Conservation (phyloP, 345 rosid genomes). For the Populus ilicifolia region DNA sequence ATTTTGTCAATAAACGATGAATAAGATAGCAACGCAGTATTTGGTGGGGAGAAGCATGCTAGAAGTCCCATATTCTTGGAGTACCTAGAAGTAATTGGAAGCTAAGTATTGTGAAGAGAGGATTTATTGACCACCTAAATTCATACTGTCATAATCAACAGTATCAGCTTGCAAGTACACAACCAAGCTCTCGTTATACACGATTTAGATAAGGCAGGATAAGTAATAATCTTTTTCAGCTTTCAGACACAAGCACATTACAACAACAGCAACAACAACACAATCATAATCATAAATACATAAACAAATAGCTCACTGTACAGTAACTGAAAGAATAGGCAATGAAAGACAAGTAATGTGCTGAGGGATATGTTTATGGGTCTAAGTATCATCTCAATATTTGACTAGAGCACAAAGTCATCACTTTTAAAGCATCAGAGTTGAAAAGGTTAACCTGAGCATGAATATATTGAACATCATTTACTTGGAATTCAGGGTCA, state of each 20-base stretch:
- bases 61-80: neutral
- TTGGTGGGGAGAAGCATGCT: conserved; percentile 1
- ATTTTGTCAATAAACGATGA: conserved; percentile 1
- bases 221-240: neutral
- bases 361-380: neutral
- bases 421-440: conserved; percentile 6
- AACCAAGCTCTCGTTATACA: neutral
- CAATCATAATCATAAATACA: neutral
- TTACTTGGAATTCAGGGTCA: conserved; percentile 16
- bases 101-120: neutral
- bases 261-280: no score
- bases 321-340: conserved; percentile 2
- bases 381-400: neutral
- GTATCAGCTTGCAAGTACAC: neutral
- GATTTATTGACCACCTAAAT: conserved; percentile 1
- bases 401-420: neutral
- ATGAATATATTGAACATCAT: conserved; percentile 24
- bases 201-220: neutral
- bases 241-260: neutral
- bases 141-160: neutral
- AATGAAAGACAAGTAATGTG: conserved; percentile 1
- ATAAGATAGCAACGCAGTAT: neutral
- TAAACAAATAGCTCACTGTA: no score
- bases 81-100: neutral
- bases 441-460: conserved; percentile 28